Conservation (phyloP, 2,329 filamentous ascomycete genomes). For the Beauveria medogensis region DNA sequence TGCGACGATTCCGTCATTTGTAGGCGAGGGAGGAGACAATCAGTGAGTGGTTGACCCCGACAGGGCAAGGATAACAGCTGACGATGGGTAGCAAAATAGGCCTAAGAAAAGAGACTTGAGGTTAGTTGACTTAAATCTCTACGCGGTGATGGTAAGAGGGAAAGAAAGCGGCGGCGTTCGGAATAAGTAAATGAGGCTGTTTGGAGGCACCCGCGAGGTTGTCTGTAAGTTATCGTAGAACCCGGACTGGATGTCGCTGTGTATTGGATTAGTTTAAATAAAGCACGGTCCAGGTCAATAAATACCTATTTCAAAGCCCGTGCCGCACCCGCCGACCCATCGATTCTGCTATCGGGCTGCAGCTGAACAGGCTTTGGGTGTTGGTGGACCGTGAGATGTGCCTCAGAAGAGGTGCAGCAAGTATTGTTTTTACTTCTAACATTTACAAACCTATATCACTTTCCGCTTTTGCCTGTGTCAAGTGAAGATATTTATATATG, state of each 20-base stretch:
- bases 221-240: background rate
- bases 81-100: background rate
- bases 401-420: too few relatives aligned
- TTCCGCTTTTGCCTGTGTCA: too few relatives aligned
- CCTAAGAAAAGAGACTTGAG: background rate
- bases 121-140: background rate
- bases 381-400: too few relatives aligned
- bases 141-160: background rate
- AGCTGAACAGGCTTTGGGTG: too few relatives aligned
- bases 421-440: too few relatives aligned
- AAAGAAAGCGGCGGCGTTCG: background rate
- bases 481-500: too few relatives aligned
- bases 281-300: background rate
- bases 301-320: background rate
- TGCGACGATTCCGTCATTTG: background rate
- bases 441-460: too few relatives aligned
- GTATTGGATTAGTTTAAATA: background rate
- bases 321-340: background rate
- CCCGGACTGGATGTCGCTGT: background rate
- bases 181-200: background rate
- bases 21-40: background rate
- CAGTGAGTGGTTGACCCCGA: background rate
- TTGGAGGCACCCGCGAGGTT: background rate
- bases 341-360: too few relatives aligned
- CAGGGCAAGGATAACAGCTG: background rate